phyloP scores from a whole-genome alignment of 345 rosid species.

The Populus euphratica region DNA sequence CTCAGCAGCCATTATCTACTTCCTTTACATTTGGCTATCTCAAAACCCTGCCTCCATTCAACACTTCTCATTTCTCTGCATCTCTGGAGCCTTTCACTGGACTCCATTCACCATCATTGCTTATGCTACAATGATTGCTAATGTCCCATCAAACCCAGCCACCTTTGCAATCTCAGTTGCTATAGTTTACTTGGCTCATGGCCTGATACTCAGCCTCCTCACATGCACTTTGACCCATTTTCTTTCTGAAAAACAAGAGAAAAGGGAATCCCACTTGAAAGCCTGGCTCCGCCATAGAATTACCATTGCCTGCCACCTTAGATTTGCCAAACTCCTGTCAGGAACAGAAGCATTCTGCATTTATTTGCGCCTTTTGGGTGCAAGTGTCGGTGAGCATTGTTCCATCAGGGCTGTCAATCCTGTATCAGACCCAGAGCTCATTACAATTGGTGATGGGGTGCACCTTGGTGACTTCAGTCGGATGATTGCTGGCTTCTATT shows the following conservation, averaged over 20 bases:
- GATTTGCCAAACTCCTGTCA: conserved; percentile 58
- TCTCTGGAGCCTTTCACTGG: conserved; percentile 64
- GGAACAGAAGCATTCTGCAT: conserved; percentile 62
- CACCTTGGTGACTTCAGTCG: conserved; percentile 68
- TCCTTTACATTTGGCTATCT: conserved; percentile 36
- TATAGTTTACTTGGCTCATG: conserved; percentile 42
- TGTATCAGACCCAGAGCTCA: conserved; percentile 44
- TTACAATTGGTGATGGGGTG: conserved; percentile 48
- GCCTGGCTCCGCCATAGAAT: conserved; percentile 49
- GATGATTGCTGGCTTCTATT: conserved; percentile 43
- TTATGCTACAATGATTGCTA: conserved; percentile 40
- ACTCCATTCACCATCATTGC: conserved; percentile 45
- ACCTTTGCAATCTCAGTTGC: conserved; percentile 35
- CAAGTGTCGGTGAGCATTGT: conserved; percentile 49
- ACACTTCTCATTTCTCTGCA: conserved; percentile 43
- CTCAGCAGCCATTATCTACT: conserved; percentile 46
- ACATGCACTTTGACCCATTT: conserved; percentile 35
- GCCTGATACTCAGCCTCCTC: conserved; percentile 48
- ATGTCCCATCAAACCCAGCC: conserved; percentile 29
- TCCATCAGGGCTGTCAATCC: conserved; percentile 68
- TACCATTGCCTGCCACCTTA: conserved; percentile 52
- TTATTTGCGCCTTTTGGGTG: conserved; percentile 53
- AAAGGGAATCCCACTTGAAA: conserved; percentile 27
- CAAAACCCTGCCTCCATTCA: conserved; percentile 36
- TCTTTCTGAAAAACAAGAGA: conserved; percentile 33